Percentiles rank a stretch among this genome's conserved stretches.
These are phyloP conservation scores for Phascolomyces articulosus DNA, from an alignment of 371 early-diverging fungal species.

Conservation along the genomic window DNA sequence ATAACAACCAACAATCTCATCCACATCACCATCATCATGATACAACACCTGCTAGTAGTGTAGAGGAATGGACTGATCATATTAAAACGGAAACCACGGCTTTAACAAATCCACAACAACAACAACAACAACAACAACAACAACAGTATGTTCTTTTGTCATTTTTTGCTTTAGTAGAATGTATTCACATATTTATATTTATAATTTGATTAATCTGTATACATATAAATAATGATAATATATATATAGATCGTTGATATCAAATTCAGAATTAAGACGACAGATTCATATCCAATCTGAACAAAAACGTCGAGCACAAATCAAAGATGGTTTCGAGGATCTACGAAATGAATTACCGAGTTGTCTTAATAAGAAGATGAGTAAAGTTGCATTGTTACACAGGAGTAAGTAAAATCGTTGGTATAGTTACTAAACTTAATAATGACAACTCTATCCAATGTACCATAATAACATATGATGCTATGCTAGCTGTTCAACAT, in stretches of 20 bases:
- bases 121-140: conserved; percentile 1
- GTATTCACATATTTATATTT: background rate
- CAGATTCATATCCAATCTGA: conserved; percentile 67
- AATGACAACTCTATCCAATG: too few species aligned
- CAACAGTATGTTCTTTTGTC: background rate
- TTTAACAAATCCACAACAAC: too few species aligned
- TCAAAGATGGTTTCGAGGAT: conserved; percentile 65
- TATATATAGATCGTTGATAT: background rate
- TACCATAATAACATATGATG: background rate
- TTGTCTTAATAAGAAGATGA: conserved; percentile 58
- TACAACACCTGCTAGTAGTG: background rate
- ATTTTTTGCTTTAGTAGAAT: background rate
- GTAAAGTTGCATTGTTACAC: conserved; percentile 56
- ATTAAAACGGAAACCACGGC: background rate
- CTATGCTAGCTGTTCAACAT: conserved; percentile 53
- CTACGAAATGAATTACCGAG: conserved; percentile 54
- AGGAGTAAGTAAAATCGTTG: conserved; percentile 41
- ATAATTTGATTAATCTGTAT: background rate
- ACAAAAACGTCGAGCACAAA: conserved; percentile 62
- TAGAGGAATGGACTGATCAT: background rate
- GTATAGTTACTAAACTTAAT: too few species aligned
- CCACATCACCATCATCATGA: background rate
- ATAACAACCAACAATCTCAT: background rate
- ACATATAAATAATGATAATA: too few species aligned
- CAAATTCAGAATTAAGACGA: conserved; percentile 49